Base-by-base conservation (phyloP, 2,329 filamentous ascomycete species). In the Cladosporium sp. region DNA sequence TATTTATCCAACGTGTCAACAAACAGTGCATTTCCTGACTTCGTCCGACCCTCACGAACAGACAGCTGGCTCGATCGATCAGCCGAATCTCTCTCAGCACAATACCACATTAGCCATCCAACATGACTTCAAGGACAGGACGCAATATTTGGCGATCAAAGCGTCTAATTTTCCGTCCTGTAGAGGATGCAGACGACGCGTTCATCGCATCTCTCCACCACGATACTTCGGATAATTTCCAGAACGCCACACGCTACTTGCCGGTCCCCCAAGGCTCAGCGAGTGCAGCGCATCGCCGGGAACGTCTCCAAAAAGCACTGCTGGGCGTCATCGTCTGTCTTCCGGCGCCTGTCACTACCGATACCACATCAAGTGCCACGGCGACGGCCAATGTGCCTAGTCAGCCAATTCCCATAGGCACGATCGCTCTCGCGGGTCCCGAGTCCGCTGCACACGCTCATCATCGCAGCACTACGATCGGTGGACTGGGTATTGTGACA, bases 391-490 rank as follows among this genome's bases (percentile, higher is more conserved):
- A 38, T 39, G 19, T 45, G 7, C 17, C 17, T 4, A 36, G 12
- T 7, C 19, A 20, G 52, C 63, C 64, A 8, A 63, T 58, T n/a
- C 72, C 73, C 6, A 68, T 76, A 25, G 74, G 75, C 8, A 65
- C 68, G 20, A 58, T 77, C 17, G 64, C 59, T 39, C 67, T 76
- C 3, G 63, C 65, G 40, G 59, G 61, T n/a, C 59, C 61, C 11
- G 68, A 67, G 12, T 34, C 30, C 3, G 39, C 42, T 2, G 36
- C 50, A 28, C 28, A 47, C 15, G 30, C 39, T 6, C 78, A 79
- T 60, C 78, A 82, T 61, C 73, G 79, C 12, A 69, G 67, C 61
- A 72, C 73, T n/a, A 70, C 75, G 42, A 69, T 80, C 9, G 74
- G 71, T 0, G 30, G 30, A 12, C 67, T 80, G n/a, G 64, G 67